Conservation (phyloP, 2,329 filamentous ascomycete species). For the Coniella lustricola region DNA sequence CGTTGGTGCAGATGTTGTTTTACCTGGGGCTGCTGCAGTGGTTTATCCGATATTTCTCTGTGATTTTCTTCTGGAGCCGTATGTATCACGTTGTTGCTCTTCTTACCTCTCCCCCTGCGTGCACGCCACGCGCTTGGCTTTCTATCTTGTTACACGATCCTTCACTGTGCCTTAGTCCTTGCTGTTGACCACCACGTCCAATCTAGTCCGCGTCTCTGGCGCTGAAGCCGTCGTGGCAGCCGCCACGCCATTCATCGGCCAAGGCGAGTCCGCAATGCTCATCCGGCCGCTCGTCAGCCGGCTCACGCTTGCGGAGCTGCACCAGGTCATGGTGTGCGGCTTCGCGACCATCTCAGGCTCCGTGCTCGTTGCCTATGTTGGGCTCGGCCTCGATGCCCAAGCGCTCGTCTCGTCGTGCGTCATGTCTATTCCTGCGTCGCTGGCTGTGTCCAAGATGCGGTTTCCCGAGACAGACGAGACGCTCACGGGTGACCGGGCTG, state of each 20-base stretch:
- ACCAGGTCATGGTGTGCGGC: conserved; percentile 88
- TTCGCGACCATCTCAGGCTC: conserved; percentile 90
- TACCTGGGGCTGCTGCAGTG: conserved; percentile 78
- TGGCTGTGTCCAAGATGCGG: conserved; percentile 82
- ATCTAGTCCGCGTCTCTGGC: conserved; percentile 65
- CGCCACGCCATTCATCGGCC: conserved; percentile 88
- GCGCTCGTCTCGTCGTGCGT: conserved; percentile 86
- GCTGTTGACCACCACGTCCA: no score
- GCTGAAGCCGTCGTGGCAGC: conserved; percentile 88
- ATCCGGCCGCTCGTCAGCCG: conserved; percentile 81
- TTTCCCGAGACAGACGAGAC: conserved; percentile 85
- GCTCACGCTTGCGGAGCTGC: conserved; percentile 79
- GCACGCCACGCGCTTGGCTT: no score
- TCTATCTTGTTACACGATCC: no score
- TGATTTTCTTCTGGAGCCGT: conserved; percentile 81
- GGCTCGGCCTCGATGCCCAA: conserved; percentile 74
- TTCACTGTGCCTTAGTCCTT: no score
- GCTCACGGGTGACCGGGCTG: conserved; percentile 74
- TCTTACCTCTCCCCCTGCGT: no score
- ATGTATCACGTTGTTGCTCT: no score
- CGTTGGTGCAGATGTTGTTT: conserved; percentile 81
- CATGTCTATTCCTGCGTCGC: conserved; percentile 89
- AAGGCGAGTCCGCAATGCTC: conserved; percentile 89
- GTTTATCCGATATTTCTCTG: conserved; percentile 81
- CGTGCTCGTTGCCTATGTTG: conserved; percentile 79